Percentiles rank a stretch among this genome's conserved stretches.
phyloP scores from a whole-genome alignment of 495 filamentous ascomycete genomes.

The Saxophila tyrrhenica region DNA sequence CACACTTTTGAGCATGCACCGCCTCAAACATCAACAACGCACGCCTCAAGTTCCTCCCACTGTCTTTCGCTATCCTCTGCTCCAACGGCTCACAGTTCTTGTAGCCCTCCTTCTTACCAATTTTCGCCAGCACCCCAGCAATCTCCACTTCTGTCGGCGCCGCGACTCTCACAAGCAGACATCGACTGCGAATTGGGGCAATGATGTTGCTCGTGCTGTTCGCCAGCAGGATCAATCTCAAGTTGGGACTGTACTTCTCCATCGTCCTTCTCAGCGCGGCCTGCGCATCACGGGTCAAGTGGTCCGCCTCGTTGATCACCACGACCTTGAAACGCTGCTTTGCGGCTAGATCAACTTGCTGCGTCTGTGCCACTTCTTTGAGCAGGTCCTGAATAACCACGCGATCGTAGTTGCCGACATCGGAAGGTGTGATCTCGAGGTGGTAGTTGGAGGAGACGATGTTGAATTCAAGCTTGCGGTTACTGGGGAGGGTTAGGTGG shows the following conservation, averaged over 20 bases:
- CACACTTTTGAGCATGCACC: constrained; percentile 90
- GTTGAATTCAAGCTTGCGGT: constrained; percentile 97
- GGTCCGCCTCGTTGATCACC: constrained; percentile 98
- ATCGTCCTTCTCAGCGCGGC: constrained; percentile 90
- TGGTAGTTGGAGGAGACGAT: constrained; percentile 94
- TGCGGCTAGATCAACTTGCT: constrained; percentile 84
- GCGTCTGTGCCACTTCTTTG: constrained; percentile 96
- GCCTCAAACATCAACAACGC: constrained; percentile 94
- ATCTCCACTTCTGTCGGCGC: constrained; percentile 82
- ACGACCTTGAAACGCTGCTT: constrained; percentile 95
- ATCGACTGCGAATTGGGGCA: constrained; percentile 82
- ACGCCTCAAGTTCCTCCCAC: constrained; percentile 77
- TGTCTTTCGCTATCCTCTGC: constrained; percentile 76
- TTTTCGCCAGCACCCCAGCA: constrained; percentile 57
- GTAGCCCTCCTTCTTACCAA: constrained; percentile 70
- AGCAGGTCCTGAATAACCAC: constrained; percentile 92
- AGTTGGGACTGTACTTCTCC: constrained; percentile 97
- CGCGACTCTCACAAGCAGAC: constrained; percentile 80
- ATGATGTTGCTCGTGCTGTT: constrained; percentile 97
- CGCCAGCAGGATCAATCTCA: constrained; percentile 80
- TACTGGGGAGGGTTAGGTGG: constrained; percentile 24
- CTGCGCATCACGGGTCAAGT: constrained; percentile 87
- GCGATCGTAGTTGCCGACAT: constrained; percentile 92
- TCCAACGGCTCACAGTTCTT: constrained; percentile 58
- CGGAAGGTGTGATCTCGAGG: constrained; percentile 92